These are phyloP conservation scores for Paradendryphiella salina DNA, from an alignment of 2,329 filamentous ascomycete species.

Conservation along the genomic window DNA sequence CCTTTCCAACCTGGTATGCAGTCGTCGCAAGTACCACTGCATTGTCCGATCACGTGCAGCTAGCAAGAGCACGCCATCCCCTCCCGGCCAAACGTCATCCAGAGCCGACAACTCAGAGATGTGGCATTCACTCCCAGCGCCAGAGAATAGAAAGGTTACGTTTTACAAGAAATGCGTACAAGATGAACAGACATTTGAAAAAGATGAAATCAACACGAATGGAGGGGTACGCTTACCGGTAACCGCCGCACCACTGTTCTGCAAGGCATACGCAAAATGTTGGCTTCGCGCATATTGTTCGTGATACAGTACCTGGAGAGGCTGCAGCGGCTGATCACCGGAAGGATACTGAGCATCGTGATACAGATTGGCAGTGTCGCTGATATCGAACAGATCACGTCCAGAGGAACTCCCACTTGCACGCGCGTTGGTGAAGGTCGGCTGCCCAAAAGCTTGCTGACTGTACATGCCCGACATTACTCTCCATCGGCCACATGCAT, in stretches of 20 bases:
- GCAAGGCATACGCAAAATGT: constrained; percentile 27
- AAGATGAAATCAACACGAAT: constrained; percentile 1
- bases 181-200: constrained; percentile 8
- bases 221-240: constrained; percentile 27
- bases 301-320: constrained; percentile 19
- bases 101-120: constrained; percentile 18
- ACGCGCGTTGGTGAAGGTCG: constrained; percentile 44
- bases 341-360: constrained; percentile 30
- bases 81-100: constrained; percentile 30
- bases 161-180: constrained; percentile 5
- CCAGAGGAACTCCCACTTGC: constrained; percentile 48
- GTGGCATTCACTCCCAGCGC: constrained; percentile 14
- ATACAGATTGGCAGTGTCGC: constrained; percentile 36
- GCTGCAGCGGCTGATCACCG: constrained; percentile 19
- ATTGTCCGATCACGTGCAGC: constrained; percentile 23
- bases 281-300: constrained; percentile 23
- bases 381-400: constrained; percentile 41
- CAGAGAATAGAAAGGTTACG: constrained; percentile 6
- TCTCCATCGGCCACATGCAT: constrained; percentile 42
- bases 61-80: constrained; percentile 26
- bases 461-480: constrained; percentile 42
- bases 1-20: constrained; percentile 24
- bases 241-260: constrained; percentile 26
- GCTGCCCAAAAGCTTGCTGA: constrained; percentile 42
- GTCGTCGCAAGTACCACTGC: constrained; percentile 11